These are phyloP conservation scores for Phaeolepiota aurea DNA, from an alignment of 768 basidiomycete genomes.

Conservation along the genomic window DNA sequence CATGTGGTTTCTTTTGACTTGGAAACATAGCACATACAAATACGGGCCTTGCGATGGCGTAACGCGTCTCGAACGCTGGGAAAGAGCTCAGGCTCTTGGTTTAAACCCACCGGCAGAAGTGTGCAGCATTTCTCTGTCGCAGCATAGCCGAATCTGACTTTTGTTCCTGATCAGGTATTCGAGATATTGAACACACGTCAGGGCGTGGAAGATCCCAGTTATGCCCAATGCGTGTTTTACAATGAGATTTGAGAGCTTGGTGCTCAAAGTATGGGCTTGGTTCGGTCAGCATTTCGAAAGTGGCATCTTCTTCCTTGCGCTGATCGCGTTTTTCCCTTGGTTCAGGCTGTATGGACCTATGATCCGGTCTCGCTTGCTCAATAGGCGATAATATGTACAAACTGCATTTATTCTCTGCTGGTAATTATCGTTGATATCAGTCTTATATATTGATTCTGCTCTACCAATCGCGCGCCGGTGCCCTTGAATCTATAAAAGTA, in stretches of 20 bases:
- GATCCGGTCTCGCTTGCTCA: neutral
- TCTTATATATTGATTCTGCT: neutral
- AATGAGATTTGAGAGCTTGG: conserved; percentile 28
- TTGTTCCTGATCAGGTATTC: conserved; percentile 41
- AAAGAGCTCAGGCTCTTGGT: conserved; percentile 71
- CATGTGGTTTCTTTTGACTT: neutral
- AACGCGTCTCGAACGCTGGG: conserved; percentile 81
- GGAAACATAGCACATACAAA: conserved; percentile 50
- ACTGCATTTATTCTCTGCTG: neutral
- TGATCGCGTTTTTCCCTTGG: too few relatives aligned
- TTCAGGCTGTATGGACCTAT: too few relatives aligned
- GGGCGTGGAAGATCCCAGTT: conserved; percentile 43
- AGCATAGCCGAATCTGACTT: neutral
- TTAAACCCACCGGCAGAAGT: conserved; percentile 78
- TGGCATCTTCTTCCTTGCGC: too few relatives aligned
- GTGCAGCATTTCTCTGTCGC: conserved; percentile 11
- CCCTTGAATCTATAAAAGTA: too few relatives aligned
- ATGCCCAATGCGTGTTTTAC: conserved; percentile 57
- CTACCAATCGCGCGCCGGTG: too few relatives aligned
- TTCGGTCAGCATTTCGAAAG: neutral
- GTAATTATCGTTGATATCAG: neutral
- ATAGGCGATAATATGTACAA: neutral
- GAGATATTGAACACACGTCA: conserved; percentile 70
- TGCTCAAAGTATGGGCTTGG: neutral
- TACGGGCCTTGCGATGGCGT: conserved; percentile 78